Percentiles rank a stretch among this genome's conserved stretches.
These are phyloP conservation scores for Mollisia scopiformis DNA, from an alignment of 2,329 filamentous ascomycete genomes.

Conservation along the genomic window DNA sequence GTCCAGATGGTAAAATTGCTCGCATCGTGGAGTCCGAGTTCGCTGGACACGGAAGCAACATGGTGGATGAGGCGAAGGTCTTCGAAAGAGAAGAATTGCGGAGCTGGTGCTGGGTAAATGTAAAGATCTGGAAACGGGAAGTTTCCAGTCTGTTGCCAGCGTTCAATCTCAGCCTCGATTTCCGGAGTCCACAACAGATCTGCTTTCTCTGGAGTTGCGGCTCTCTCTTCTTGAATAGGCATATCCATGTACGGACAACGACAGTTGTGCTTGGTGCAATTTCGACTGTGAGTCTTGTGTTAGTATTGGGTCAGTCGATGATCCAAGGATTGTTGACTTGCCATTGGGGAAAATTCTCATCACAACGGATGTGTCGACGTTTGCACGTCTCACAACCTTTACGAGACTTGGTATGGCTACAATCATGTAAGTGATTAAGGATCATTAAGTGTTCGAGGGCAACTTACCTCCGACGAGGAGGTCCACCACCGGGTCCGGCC, in stretches of 20 bases:
- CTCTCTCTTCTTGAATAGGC: conserved; percentile 66
- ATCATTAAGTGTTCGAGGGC: not conserved
- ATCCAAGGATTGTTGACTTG: conserved; percentile 46
- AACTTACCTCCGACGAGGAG: conserved; percentile 70
- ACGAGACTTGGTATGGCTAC: conserved; percentile 96
- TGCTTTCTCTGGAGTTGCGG: conserved; percentile 63
- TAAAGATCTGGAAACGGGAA: conserved; percentile 85
- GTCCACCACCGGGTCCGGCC: conserved; percentile 94
- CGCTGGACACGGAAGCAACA: conserved; percentile 81
- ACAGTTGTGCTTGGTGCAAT: conserved; percentile 99
- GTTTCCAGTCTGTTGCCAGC: conserved; percentile 81
- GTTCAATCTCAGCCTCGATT: conserved; percentile 77
- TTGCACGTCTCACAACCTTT: conserved; percentile 99
- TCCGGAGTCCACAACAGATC: conserved; percentile 85
- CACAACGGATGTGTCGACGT: conserved; percentile 93
- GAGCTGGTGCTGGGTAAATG: conserved; percentile 74
- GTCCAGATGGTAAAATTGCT: conserved; percentile 92
- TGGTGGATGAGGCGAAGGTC: conserved; percentile 91
- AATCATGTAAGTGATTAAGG: conserved; percentile 23
- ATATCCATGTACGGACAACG: conserved; percentile 97
- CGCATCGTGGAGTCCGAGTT: conserved; percentile 76
- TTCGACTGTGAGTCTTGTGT: conserved; percentile 64
- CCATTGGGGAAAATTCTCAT: conserved; percentile 98
- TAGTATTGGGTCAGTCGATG: conserved; percentile 23
- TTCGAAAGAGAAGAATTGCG: conserved; percentile 72